Evolutionary conservation across 2,329 filamentous ascomycete species (phyloP).

Genomic region (Karstenula rhodostoma): DNA sequence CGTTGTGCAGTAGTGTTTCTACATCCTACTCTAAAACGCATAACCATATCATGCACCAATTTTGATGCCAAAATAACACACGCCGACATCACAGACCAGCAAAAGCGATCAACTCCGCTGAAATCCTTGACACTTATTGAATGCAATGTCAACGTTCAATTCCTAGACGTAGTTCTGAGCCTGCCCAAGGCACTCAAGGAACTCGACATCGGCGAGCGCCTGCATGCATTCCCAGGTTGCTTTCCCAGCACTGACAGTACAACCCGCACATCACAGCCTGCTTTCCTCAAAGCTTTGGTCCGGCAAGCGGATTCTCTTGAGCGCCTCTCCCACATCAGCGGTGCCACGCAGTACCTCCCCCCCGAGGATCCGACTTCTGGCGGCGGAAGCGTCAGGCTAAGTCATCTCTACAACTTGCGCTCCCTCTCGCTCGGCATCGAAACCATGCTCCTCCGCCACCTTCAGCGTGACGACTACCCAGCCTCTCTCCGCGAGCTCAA

Average conservation of each 20-base stretch:
- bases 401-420: conserved; percentile 34
- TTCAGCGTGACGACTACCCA: conserved; percentile 35
- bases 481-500: conserved; percentile 36
- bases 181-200: conserved; percentile 43
- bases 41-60: conserved; percentile 46
- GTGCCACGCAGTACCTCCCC: conserved; percentile 23
- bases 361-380: not conserved
- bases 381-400: conserved; percentile 17
- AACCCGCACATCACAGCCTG: conserved; percentile 31
- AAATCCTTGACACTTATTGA: conserved; percentile 46
- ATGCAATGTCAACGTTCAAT: conserved; percentile 44
- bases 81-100: conserved; percentile 22
- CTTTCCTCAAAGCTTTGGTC: conserved; percentile 39
- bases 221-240: conserved; percentile 38
- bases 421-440: conserved; percentile 40
- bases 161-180: conserved; percentile 38
- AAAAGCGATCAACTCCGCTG: conserved; percentile 38
- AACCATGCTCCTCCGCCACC: conserved; percentile 35
- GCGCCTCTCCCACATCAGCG: conserved; percentile 38
- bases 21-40: conserved; percentile 41
- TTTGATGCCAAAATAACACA: conserved; percentile 30
- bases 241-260: conserved; percentile 24
- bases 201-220: conserved; percentile 43
- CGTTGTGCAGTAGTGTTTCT: conserved; percentile 39
- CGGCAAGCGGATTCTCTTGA: conserved; percentile 44